Evolutionary conservation across 805 yeast species (phyloP).

Genomic region (Candida mattraensis): DNA sequence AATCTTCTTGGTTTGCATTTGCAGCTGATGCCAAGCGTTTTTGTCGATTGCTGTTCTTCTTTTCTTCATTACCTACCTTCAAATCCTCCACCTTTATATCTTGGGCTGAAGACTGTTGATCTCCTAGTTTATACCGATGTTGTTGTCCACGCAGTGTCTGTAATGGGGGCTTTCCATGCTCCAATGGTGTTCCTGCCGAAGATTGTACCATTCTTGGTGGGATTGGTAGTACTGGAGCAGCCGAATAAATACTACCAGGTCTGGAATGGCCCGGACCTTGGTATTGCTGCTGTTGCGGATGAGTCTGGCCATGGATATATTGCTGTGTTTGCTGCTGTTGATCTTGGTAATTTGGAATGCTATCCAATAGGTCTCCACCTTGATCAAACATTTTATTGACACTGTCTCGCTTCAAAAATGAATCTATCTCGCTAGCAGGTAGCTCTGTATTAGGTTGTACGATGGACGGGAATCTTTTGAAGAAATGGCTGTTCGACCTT

Average conservation of each 20-base stretch:
- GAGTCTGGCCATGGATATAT: constrained; percentile 11
- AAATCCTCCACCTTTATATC: too few relatives aligned
- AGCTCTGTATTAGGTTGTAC: constrained; percentile 29
- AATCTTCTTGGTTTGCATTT: not conserved
- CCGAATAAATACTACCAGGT: constrained; percentile 24
- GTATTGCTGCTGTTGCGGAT: constrained; percentile 19
- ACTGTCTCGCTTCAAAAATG: constrained; percentile 37
- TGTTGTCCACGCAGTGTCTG: constrained; percentile 3
- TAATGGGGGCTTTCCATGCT: constrained; percentile 3
- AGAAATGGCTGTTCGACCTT: constrained; percentile 31
- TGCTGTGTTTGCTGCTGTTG: constrained; percentile 18
- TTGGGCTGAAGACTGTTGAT: constrained; percentile 1
- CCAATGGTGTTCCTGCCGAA: too few relatives aligned
- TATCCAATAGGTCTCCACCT: constrained; percentile 28
- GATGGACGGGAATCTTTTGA: constrained; percentile 32
- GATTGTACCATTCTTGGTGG: constrained; percentile 21
- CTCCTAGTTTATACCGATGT: too few relatives aligned
- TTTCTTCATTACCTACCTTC: not conserved
- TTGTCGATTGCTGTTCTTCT: not conserved
- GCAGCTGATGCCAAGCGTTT: not conserved
- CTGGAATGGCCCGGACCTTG: constrained; percentile 18
- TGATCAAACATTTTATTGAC: constrained; percentile 30
- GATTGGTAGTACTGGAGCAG: constrained; percentile 23
- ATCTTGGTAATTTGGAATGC: constrained; percentile 25
- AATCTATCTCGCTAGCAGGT: constrained; percentile 35